These are phyloP conservation scores for Trametes elegans DNA, from an alignment of 768 basidiomycete species.

Conservation along the genomic window DNA sequence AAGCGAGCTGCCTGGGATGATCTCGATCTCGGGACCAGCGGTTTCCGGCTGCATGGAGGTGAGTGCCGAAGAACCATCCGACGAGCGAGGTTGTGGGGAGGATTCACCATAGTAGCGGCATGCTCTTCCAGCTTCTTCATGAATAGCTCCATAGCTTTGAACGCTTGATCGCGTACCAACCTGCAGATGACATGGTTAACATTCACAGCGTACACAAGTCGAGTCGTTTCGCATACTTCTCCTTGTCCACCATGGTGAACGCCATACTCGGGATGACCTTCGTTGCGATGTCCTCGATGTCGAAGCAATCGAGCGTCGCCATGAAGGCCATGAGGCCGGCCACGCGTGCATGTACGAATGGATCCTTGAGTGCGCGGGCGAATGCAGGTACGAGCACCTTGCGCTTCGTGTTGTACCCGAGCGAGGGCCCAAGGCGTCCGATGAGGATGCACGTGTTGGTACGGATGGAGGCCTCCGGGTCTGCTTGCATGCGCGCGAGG, in stretches of 20 bases:
- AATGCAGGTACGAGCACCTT: conserved; percentile 99
- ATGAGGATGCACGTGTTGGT: conserved; percentile 98
- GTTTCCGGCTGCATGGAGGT: conserved; percentile 52
- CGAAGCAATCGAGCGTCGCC: conserved; percentile 90
- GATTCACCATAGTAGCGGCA: conserved; percentile 73
- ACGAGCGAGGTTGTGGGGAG: conserved; percentile 3
- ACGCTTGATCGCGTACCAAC: conserved; percentile 92
- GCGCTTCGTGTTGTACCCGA: conserved; percentile 86
- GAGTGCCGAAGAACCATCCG: background rate
- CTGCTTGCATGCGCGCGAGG: conserved; percentile 89
- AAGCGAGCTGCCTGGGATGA: conserved; percentile 13
- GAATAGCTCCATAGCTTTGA: conserved; percentile 88
- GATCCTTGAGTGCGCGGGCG: conserved; percentile 82
- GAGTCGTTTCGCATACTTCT: conserved; percentile 61
- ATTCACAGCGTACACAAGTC: background rate
- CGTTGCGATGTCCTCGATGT: conserved; percentile 80
- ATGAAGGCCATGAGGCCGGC: conserved; percentile 95
- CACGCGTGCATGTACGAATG: conserved; percentile 89
- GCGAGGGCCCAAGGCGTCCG: conserved; percentile 80
- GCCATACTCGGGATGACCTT: conserved; percentile 89
- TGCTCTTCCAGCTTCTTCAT: conserved; percentile 80
- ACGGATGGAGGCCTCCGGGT: conserved; percentile 90
- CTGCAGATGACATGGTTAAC: conserved; percentile 39
- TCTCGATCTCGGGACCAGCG: conserved; percentile 29
- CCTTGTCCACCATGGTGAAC: conserved; percentile 80